Conservation (phyloP, 345 rosid species). For the Eucalyptus erythrocorys region DNA sequence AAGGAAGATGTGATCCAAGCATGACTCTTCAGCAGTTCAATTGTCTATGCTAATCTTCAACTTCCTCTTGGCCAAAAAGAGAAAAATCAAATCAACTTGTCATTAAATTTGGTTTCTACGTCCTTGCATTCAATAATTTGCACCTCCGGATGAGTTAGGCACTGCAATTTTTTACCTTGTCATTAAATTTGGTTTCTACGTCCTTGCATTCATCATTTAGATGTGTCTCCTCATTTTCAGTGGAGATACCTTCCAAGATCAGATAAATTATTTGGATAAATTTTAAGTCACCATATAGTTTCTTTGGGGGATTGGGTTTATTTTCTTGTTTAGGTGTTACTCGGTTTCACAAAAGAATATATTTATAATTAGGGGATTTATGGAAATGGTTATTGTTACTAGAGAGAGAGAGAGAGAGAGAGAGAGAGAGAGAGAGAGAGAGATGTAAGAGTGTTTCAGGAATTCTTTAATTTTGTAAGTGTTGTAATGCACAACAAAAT, state of each 20-base stretch:
- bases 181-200: not conserved
- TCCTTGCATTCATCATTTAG: not conserved
- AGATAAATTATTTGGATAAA: not conserved
- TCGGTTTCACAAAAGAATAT: not conserved
- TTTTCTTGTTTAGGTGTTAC: not conserved
- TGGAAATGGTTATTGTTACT: not conserved
- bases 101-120: no score
- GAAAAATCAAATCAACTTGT: not conserved
- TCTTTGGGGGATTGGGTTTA: not conserved
- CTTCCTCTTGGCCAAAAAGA: not conserved
- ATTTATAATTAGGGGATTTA: not conserved
- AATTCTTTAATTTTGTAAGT: not conserved
- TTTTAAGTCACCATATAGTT: not conserved
- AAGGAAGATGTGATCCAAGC: not conserved
- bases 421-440: no score
- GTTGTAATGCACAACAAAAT: not conserved
- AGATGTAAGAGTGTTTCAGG: not conserved
- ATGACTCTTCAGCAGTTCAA: not conserved
- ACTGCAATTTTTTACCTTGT: not conserved
- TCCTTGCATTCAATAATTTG: not conserved
- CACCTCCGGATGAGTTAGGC: not conserved
- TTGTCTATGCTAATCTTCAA: not conserved
- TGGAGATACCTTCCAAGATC: not conserved
- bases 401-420: not conserved
- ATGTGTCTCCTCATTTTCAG: not conserved